Base-by-base conservation (phyloP, 345 rosid species). In the Boechera retrofracta region DNA sequence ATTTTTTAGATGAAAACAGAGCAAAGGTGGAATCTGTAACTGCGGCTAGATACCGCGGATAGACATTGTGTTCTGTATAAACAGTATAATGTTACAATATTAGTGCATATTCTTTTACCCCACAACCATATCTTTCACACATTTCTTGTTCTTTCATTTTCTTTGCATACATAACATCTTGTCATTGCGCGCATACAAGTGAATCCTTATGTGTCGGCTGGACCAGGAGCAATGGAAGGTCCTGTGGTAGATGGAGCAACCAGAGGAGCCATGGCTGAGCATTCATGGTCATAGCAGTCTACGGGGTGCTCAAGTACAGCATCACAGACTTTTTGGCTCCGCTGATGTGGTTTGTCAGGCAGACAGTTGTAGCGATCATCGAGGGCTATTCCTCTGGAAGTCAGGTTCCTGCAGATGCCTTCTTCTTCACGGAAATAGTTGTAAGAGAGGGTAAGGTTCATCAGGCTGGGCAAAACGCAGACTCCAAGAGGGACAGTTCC, bases 361-460 rank as follows among this genome's bases (percentile, higher is more conserved):
- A 94, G 81, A 81, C 97, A 94, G 68, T 94, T 94, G 7, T 82
- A 55, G 26, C 93, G 81, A 55, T 94, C 97, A 48, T 91, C 97
- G 10, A 83, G 87, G 57, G 55, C 81, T 38, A 85, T 66, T 36
- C 90, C 91, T 36, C 58, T 84, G 0, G 89, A 76, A 18, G 91
- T 87, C 77, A 89, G 77, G 79, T 94, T 89, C 76, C 31, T 73
- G 78, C 98, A 94, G 57, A 82, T 77, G 0, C 93, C 91, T 64
- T 90, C 92, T 80, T 94, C 97, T 79, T 90, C 97, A 48, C 82
- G 83, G 79, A 94, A 92, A 81, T 85, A 92, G 78, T 94, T 92
- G 68, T 90, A 81, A 60, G 95, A 88, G 67, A 88, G 73, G 4
- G 93, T 90, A 58, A 94, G 85, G 67, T 89, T 94, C 12, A 53